phyloP scores from a whole-genome alignment of 306 rosid genomes.

The Gillenia trifoliata region DNA sequence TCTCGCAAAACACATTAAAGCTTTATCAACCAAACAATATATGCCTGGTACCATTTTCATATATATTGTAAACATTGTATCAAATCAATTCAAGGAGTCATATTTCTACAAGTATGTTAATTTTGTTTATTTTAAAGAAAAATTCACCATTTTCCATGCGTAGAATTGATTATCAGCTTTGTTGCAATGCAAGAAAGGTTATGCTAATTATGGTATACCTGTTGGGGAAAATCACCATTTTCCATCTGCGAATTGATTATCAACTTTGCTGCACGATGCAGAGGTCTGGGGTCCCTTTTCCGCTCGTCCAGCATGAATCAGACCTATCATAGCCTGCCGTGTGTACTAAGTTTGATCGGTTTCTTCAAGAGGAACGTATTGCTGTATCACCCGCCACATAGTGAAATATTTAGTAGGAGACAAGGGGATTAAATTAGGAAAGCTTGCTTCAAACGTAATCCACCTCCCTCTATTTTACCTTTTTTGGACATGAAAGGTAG shows the following conservation, averaged over 20 bases:
- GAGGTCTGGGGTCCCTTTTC: constrained; percentile 50
- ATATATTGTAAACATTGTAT: too few species aligned
- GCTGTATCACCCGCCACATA: constrained; percentile 9
- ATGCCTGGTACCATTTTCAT: too few species aligned
- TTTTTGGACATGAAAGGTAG: constrained; percentile 46
- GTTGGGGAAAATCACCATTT: constrained; percentile 70
- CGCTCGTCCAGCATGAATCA: constrained; percentile 50
- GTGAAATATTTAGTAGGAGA: not conserved
- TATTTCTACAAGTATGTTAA: too few species aligned
- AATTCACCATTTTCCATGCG: too few species aligned
- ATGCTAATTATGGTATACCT: constrained; percentile 39
- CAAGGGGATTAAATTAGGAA: not conserved
- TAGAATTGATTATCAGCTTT: not conserved
- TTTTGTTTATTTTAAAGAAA: too few species aligned
- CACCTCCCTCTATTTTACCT: constrained; percentile 17
- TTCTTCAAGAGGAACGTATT: constrained; percentile 48
- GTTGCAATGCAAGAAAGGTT: not conserved
- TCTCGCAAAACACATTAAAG: too few species aligned
- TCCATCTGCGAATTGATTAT: constrained; percentile 57
- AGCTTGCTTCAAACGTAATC: not conserved
- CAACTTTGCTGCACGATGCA: constrained; percentile 52
- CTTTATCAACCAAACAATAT: too few species aligned
- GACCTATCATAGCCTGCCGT: constrained; percentile 73
- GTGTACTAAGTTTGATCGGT: constrained; percentile 53
- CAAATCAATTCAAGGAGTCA: too few species aligned